Evolutionary conservation across 345 rosid species (phyloP).

Genomic region (Capsella bursapastoris): DNA sequence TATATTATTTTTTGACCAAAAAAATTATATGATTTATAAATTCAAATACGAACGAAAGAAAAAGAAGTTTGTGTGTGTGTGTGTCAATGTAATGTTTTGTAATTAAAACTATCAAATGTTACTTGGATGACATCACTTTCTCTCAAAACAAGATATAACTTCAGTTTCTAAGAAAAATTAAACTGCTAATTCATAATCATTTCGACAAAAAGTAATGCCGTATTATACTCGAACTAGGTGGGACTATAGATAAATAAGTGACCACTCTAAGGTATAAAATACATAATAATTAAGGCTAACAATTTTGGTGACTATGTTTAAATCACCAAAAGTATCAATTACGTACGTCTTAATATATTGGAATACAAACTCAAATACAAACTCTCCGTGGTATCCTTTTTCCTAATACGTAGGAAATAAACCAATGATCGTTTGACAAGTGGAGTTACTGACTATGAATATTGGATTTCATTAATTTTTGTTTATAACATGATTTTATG

Average conservation of each 20-base stretch:
- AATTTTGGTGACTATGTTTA: not conserved
- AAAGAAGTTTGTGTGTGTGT: not conserved
- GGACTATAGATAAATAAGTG: not conserved
- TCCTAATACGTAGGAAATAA: conserved; percentile 39
- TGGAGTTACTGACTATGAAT: conserved; percentile 17
- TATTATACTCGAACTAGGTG: not conserved
- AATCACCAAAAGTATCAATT: not conserved
- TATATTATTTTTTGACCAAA: too few relatives aligned
- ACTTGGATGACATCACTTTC: not conserved
- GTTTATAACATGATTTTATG: conserved; percentile 8
- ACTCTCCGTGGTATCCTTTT: not conserved
- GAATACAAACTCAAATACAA: too few relatives aligned
- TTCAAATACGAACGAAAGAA: not conserved
- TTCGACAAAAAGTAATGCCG: not conserved
- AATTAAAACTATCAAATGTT: not conserved
- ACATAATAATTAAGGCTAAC: not conserved
- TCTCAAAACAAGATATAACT: too few relatives aligned
- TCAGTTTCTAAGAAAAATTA: not conserved
- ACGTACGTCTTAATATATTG: not conserved
- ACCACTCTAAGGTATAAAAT: not conserved
- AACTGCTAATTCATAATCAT: not conserved
- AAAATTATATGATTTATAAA: not conserved
- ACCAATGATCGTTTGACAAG: conserved; percentile 24
- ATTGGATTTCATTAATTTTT: conserved; percentile 14
- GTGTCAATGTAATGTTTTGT: not conserved